Conservation (phyloP, 768 basidiomycete genomes). For the Lactifluus hygrophoroides region DNA sequence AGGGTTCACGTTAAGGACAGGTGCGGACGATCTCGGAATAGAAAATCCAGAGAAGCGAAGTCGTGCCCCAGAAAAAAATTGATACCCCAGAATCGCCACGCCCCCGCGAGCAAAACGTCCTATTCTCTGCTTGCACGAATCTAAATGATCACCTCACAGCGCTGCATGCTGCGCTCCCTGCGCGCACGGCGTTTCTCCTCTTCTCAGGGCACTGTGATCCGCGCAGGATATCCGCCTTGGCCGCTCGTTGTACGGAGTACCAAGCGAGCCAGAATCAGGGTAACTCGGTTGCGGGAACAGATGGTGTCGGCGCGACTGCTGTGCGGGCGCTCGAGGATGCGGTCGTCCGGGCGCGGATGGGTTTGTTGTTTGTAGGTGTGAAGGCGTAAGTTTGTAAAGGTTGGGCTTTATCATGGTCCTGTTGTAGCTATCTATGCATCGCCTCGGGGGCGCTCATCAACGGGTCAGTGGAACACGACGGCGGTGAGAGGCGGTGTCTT, state of each 20-base stretch:
- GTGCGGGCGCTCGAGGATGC: conserved; percentile 62
- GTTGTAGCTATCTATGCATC: no score
- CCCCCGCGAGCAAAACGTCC: background rate
- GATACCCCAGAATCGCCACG: no score
- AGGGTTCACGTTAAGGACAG: conserved; percentile 58
- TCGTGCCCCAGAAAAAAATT: no score
- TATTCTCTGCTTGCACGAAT: conserved; percentile 26
- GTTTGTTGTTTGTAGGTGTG: conserved; percentile 73
- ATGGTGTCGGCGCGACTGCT: conserved; percentile 44
- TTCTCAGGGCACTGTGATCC: conserved; percentile 90
- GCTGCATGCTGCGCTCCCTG: conserved; percentile 62
- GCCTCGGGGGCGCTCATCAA: no score
- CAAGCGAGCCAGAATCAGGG: conserved; percentile 43
- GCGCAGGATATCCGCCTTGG: conserved; percentile 60
- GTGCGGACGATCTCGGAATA: conserved; percentile 33
- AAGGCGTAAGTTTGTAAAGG: conserved; percentile 57
- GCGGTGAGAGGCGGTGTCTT: no score
- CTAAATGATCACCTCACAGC: conserved; percentile 54
- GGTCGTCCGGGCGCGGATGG: conserved; percentile 71
- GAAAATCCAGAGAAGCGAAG: background rate
- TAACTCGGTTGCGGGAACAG: no score
- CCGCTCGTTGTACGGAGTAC: background rate
- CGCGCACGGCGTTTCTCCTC: conserved; percentile 74
- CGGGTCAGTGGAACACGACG: no score
- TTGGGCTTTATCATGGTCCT: no score